Evolutionary conservation across 306 rosid species (phyloP).

Genomic region (Malus sieversii): DNA sequence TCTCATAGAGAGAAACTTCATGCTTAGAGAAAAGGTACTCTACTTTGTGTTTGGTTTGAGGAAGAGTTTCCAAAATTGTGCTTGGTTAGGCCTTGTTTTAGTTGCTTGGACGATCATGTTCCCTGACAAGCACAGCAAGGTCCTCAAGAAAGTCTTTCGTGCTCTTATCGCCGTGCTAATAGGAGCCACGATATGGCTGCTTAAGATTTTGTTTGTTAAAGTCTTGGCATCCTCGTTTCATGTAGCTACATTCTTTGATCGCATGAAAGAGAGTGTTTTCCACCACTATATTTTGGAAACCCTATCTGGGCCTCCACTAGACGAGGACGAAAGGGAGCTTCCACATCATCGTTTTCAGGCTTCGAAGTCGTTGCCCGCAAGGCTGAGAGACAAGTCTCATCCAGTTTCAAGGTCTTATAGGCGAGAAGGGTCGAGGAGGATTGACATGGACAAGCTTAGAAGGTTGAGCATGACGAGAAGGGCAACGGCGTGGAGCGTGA

Average conservation of each 20-base stretch:
- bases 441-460: conserved; percentile 39
- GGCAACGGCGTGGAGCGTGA: conserved; percentile 38
- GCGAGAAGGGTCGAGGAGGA: conserved; percentile 16
- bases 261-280: conserved; percentile 47
- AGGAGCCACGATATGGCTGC: conserved; percentile 42
- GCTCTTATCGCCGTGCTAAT: conserved; percentile 30
- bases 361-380: conserved; percentile 35
- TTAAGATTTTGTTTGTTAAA: conserved; percentile 37
- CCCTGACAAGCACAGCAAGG: conserved; percentile 30
- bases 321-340: conserved; percentile 29
- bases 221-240: conserved; percentile 47
- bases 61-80: conserved; percentile 44
- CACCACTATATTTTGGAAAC: conserved; percentile 37
- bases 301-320: conserved; percentile 41
- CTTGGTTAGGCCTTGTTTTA: conserved; percentile 38
- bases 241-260: conserved; percentile 42
- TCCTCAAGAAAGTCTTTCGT: conserved; percentile 29
- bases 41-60: conserved; percentile 44
- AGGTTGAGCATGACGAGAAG: conserved; percentile 26
- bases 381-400: conserved; percentile 12
- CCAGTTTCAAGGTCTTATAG: not conserved
- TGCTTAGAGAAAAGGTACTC: conserved; percentile 37
- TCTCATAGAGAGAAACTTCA: conserved; percentile 42
- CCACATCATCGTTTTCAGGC: not conserved
- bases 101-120: conserved; percentile 41